Conservation (phyloP, 768 basidiomycete species). For the Atractiella rhizophila region DNA sequence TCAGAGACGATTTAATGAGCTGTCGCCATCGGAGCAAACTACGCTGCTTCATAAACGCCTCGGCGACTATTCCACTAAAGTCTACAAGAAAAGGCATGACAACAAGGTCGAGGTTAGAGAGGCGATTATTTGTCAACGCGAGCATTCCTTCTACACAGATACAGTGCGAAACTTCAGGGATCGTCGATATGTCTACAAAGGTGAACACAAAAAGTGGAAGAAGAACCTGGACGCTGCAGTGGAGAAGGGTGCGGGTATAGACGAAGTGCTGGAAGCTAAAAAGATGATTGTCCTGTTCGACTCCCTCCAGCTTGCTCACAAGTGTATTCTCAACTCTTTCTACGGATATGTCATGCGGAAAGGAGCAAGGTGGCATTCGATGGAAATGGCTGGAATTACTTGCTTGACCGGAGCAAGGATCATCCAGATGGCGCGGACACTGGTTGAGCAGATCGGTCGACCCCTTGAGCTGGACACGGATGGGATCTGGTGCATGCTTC, state of each 20-base stretch:
- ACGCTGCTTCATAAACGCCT: conserved; percentile 83
- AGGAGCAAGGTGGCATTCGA: conserved; percentile 95
- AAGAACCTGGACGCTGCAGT: conserved; percentile 70
- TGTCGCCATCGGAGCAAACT: conserved; percentile 61
- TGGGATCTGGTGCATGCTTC: conserved; percentile 99
- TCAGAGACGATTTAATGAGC: conserved; percentile 55
- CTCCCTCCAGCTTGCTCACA: conserved; percentile 93
- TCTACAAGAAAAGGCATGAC: conserved; percentile 95
- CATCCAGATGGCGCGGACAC: conserved; percentile 91
- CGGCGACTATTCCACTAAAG: conserved; percentile 93
- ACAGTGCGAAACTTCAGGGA: conserved; percentile 92
- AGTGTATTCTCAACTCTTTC: conserved; percentile 98
- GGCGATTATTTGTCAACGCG: conserved; percentile 84
- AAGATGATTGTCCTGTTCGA: conserved; percentile 98
- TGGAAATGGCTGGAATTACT: conserved; percentile 99
- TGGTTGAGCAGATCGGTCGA: conserved; percentile 91
- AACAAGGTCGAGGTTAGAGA: conserved; percentile 82
- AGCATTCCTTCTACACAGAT: conserved; percentile 98
- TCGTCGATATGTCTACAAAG: conserved; percentile 96
- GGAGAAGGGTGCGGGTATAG: conserved; percentile 40
- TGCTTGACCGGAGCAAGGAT: conserved; percentile 92
- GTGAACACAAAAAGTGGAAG: conserved; percentile 95
- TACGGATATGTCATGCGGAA: conserved; percentile 99
- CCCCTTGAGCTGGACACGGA: conserved; percentile 95
- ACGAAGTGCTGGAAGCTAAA: conserved; percentile 85